phyloP scores from a whole-genome alignment of 129 eudicot species.

The Pseudognaphalium luteoalbum region DNA sequence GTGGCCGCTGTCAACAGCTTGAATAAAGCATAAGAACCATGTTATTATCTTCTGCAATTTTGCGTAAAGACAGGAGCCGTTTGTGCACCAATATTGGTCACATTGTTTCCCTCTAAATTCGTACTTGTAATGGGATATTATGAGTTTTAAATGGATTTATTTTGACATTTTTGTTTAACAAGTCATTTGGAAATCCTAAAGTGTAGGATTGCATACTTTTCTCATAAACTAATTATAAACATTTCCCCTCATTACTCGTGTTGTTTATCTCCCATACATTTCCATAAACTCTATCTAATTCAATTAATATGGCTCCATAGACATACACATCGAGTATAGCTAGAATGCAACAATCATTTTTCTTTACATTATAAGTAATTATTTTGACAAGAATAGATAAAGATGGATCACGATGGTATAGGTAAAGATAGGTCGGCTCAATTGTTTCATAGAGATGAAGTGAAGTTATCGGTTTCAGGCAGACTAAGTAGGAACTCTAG shows the following conservation, averaged over 20 bases:
- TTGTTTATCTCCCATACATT: conserved; percentile 27
- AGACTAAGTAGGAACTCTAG: conserved; percentile 36
- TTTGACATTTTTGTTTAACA: neutral
- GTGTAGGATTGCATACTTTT: conserved; percentile 30
- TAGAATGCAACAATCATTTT: conserved; percentile 15
- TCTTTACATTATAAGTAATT: conserved; percentile 8
- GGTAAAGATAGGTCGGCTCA: conserved; percentile 22
- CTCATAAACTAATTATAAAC: conserved; percentile 34
- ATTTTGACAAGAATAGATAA: neutral
- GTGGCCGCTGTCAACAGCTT: too few species aligned
- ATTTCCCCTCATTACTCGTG: conserved; percentile 22
- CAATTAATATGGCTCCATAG: neutral
- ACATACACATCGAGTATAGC: conserved; percentile 1
- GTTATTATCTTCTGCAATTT: too few species aligned
- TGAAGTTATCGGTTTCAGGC: conserved; percentile 28
- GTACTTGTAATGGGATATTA: conserved; percentile 21
- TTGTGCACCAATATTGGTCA: neutral
- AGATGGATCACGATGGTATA: conserved; percentile 26
- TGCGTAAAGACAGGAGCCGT: conserved; percentile 20
- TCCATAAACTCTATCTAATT: conserved; percentile 27
- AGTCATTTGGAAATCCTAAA: conserved; percentile 28
- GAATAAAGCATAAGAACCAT: too few species aligned
- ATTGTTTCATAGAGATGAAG: conserved; percentile 6
- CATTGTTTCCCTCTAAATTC: conserved; percentile 16
- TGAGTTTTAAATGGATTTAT: neutral